Base-by-base conservation (phyloP, 148 eudicot genomes). In the Fallopia convolvulus region DNA sequence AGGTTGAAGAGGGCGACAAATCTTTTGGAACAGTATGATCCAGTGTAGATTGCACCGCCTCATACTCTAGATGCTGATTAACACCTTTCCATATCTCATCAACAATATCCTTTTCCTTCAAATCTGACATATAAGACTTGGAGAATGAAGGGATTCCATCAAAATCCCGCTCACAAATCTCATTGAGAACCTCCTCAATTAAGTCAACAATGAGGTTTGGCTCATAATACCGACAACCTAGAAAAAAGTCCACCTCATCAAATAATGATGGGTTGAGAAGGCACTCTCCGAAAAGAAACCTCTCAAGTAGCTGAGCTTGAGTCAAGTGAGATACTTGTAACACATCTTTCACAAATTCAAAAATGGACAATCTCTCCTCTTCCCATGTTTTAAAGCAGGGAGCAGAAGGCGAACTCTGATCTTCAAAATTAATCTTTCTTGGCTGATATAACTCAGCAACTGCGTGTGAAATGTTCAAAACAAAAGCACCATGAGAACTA, bases 181-280 rank as follows among this genome's bases (percentile, higher is more conserved):
- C 97, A 21, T 80, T 50, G 18, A 91, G 84, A 44, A 90, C 88
- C 80, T 91, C 93, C 61, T 85, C 86, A 49, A 90, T 86, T 77
- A 90, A 86, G 78, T 91, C 94, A 70, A 93, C 93, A 61, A 96
- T 91, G 82, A 90, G 91, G 79, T 87, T 90, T 85, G 89, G 93
- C 79, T 96, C 97, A 32, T 89, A 82, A 48, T 77, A 80, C 52
- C 90, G 88, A 20, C 85, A 80, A 82, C 88, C 89, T 0, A 94
- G 92, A 53, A 93, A 79, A 60, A 91, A 80, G 79, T 90, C 92
- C 1, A 93, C 90, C 79, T 96, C 99, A 75, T 92, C 87, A 74
- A 93, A 85, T 86, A 96, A 81, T 8, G 90, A 81, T 13, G 91
- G 86, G 52, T 96, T 90, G 18, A 96, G 86, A 63, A 96, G 80